Percentiles rank a stretch among this genome's conserved stretches.
Evolutionary conservation across 2,329 filamentous ascomycete species (phyloP).

Genomic region (Fusarium nygamai): DNA sequence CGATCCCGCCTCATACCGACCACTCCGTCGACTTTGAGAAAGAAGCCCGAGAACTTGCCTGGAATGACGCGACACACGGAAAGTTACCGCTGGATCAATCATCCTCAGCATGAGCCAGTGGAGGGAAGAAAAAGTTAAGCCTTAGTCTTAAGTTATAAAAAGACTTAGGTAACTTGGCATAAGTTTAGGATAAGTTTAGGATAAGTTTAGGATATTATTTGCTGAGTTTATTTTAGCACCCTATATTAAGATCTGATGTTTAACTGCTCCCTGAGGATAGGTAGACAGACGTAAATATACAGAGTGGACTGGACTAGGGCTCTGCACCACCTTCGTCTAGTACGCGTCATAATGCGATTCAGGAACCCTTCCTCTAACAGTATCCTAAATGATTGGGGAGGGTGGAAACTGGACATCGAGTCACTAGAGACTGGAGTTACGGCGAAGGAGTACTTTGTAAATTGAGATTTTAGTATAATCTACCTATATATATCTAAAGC

Average conservation of each 20-base stretch:
- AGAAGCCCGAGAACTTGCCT: neutral
- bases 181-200: too few species aligned
- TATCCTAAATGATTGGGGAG: neutral
- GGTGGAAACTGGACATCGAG: neutral
- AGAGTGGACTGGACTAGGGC: neutral
- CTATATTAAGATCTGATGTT: too few species aligned
- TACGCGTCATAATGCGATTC: neutral
- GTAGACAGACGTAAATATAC: neutral
- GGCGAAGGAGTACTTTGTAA: neutral
- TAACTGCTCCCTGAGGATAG: too few species aligned
- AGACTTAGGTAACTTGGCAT: too few species aligned
- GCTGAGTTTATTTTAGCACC: too few species aligned
- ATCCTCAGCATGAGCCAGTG: neutral
- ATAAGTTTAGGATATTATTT: too few species aligned
- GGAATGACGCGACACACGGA: neutral
- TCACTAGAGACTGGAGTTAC: neutral
- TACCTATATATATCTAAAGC: neutral
- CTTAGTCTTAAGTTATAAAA: too few species aligned
- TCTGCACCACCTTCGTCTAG: fast-evolving
- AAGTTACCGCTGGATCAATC: neutral
- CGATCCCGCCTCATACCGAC: neutral
- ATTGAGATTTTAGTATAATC: neutral
- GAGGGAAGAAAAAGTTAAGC: too few species aligned
- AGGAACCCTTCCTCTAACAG: fast-evolving
- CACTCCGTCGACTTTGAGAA: neutral